A percentile compares a stretch with the other conserved stretches of the same genome.
Evolutionary conservation across 2,329 filamentous ascomycete species (phyloP).

Genomic region (Colletotrichum coccodes): DNA sequence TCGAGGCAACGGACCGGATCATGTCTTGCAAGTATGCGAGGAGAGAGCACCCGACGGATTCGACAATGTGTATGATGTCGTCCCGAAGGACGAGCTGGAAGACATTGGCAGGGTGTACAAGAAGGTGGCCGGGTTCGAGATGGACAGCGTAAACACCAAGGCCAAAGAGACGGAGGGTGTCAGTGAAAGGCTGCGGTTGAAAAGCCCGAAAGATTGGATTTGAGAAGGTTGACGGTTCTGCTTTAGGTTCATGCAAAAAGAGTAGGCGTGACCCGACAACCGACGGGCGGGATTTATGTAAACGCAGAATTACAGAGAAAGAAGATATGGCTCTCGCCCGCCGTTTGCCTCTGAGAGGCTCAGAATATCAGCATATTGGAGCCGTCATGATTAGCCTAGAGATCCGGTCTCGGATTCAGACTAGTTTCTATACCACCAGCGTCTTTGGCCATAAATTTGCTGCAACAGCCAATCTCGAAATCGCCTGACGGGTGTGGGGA

Average conservation of each 20-base stretch:
- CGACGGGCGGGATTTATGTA: not conserved
- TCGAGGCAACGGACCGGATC: constrained; percentile 15
- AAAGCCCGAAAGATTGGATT: constrained; percentile 10
- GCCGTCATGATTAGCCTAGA: too few species aligned
- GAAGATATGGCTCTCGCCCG: too few species aligned
- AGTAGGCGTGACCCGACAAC: too few species aligned
- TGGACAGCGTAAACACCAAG: constrained; percentile 15
- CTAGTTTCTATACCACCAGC: too few species aligned
- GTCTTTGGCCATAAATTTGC: too few species aligned
- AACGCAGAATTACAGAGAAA: not conserved
- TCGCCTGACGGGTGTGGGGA: too few species aligned
- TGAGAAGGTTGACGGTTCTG: too few species aligned
- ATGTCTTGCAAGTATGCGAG: constrained; percentile 18
- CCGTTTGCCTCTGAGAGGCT: too few species aligned
- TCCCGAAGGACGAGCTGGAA: constrained; percentile 12
- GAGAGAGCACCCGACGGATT: constrained; percentile 18
- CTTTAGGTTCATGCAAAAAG: not conserved
- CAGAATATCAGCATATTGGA: too few species aligned
- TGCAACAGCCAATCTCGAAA: too few species aligned
- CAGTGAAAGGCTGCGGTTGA: not conserved
- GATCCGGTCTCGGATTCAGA: too few species aligned
- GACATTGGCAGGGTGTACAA: constrained; percentile 16
- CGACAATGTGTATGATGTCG: constrained; percentile 12
- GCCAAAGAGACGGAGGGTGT: constrained; percentile 1
- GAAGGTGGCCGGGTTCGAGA: constrained; percentile 21